These are phyloP conservation scores for Moesziomyces sp. DNA, from an alignment of 1,284 basidiomycete genomes.

Conservation along the genomic window DNA sequence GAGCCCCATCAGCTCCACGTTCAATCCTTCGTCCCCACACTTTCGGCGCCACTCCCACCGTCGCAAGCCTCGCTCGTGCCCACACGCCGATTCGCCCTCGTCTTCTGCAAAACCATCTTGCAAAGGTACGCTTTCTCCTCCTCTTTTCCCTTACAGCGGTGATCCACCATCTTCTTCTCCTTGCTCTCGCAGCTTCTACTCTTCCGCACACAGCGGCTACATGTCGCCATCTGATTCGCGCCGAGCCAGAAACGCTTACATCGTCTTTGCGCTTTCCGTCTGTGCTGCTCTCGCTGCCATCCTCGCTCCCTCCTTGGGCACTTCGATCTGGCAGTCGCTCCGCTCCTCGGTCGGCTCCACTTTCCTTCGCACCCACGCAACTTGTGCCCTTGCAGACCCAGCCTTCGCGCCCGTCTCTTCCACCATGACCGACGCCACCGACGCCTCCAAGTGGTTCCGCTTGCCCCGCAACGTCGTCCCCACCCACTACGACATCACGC, in stretches of 20 bases:
- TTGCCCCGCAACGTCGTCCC: constrained; percentile 81
- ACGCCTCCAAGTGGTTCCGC: constrained; percentile 72
- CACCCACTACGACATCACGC: constrained; percentile 81
- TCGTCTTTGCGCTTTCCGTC: constrained; percentile 22
- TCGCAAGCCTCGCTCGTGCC: constrained; percentile 8
- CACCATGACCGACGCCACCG: constrained; percentile 48
- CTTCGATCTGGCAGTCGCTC: constrained; percentile 23
- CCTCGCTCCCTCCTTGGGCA: constrained; percentile 2
- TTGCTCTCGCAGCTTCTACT: too few relatives aligned
- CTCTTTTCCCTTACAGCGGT: too few relatives aligned
- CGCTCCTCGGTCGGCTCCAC: constrained; percentile 16
- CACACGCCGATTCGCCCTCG: constrained; percentile 6
- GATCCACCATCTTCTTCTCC: too few relatives aligned
- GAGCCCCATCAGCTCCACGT: constrained; percentile 21
- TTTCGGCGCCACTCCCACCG: background rate
- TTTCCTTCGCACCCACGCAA: constrained; percentile 32
- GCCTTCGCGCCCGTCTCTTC: constrained; percentile 37
- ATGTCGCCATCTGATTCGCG: constrained; percentile 11
- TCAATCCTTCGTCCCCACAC: constrained; percentile 1
- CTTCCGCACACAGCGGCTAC: too few relatives aligned
- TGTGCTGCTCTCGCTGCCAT: constrained; percentile 21
- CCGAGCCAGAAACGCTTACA: constrained; percentile 22
- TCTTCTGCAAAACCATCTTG: constrained; percentile 6
- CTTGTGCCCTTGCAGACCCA: constrained; percentile 36
- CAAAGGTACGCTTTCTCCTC: constrained; percentile 29